Conservation (phyloP, 192 early-diverging fungal species). For the Thamnidium elegans region DNA sequence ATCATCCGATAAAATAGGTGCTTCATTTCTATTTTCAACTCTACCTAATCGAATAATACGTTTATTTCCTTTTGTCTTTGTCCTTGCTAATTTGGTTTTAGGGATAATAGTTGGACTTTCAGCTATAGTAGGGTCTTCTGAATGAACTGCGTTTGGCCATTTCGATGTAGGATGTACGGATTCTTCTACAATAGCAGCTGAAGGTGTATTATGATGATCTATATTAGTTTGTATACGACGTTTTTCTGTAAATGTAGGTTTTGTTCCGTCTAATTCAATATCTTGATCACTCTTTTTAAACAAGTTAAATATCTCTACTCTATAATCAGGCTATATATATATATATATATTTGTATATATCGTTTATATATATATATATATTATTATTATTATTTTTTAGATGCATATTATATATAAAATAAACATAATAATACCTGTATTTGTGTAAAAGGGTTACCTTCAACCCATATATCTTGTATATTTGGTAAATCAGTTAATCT, state of each 20-base stretch:
- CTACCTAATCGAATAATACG: slow-evolving; percentile 28
- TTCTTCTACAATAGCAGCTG: neutral
- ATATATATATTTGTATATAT: slow-evolving; percentile 2
- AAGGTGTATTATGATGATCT: neutral
- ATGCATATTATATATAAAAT: neutral
- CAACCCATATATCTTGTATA: slow-evolving; percentile 50
- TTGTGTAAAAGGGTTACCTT: slow-evolving; percentile 52
- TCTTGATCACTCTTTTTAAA: slow-evolving; percentile 43
- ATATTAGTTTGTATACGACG: slow-evolving; percentile 25
- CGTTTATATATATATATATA: slow-evolving; percentile 6
- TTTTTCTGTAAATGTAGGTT: slow-evolving; percentile 47
- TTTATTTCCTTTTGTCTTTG: slow-evolving; percentile 28
- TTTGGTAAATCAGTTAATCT: slow-evolving; percentile 46
- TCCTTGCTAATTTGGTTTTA: slow-evolving; percentile 1
- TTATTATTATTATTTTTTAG: too few species aligned
- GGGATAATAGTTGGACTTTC: slow-evolving; percentile 3
- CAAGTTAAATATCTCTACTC: slow-evolving; percentile 46
- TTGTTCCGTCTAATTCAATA: slow-evolving; percentile 48
- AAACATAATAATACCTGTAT: slow-evolving; percentile 41
- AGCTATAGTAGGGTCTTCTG: neutral
- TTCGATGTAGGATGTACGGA: neutral
- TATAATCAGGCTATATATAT: slow-evolving; percentile 41
- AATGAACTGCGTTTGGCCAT: slow-evolving; percentile 1
- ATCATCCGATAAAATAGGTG: neutral
- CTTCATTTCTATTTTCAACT: slow-evolving; percentile 8